These are phyloP conservation scores for Stephanodiscus minutulus DNA, from an alignment of 108 stramenopile species.

Conservation along the genomic window DNA sequence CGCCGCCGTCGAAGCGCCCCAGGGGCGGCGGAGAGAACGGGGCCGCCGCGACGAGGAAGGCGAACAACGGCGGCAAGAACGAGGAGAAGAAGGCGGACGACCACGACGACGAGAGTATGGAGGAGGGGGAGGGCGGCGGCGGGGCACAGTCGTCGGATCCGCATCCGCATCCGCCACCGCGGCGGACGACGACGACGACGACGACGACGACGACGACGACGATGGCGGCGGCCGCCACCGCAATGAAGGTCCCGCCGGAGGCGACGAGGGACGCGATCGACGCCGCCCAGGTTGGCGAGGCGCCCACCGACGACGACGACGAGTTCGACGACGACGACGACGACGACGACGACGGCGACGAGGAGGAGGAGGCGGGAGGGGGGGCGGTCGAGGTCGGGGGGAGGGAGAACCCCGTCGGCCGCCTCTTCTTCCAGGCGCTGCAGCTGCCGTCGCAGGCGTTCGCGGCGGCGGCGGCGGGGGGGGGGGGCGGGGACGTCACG, in stretches of 20 bases:
- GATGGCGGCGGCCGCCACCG: neutral
- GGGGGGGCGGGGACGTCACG: neutral
- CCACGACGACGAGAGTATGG: neutral
- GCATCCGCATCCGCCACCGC: too few relatives aligned
- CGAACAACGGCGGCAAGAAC: neutral
- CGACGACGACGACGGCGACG: neutral
- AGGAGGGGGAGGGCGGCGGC: neutral
- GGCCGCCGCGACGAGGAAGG: neutral
- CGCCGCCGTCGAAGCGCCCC: too few relatives aligned
- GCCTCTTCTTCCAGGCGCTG: slow-evolving; percentile 14
- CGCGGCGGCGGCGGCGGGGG: slow-evolving; percentile 16
- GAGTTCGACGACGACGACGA: neutral
- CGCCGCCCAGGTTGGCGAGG: neutral
- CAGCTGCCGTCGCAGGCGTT: slow-evolving; percentile 45
- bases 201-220: neutral
- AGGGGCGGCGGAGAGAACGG: neutral
- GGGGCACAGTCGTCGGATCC: too few relatives aligned
- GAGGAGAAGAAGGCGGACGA: slow-evolving; percentile 2
- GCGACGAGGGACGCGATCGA: slow-evolving; percentile 10
- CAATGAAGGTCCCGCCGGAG: slow-evolving; percentile 1
- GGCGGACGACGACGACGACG: too few relatives aligned
- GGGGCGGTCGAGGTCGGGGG: neutral
- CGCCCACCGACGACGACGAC: neutral
- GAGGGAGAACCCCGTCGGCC: neutral
- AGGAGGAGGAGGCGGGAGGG: neutral